Base-by-base conservation (phyloP, 2,329 filamentous ascomycete genomes). In the Gremmenia infestans region DNA sequence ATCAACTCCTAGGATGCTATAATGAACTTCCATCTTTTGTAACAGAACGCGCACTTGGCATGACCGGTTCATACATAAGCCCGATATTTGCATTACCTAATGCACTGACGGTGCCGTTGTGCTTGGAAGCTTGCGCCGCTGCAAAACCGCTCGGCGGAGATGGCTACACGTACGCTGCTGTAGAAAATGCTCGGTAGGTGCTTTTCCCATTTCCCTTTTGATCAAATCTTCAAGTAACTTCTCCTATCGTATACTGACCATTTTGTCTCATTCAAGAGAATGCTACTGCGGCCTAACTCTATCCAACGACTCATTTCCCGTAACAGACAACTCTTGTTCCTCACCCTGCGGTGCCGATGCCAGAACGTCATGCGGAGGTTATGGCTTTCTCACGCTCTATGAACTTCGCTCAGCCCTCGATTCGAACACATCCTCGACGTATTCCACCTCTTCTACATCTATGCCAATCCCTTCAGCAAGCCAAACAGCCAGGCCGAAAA, bases 271-370 rank as follows among this genome's bases (percentile, higher is more conserved):
- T 28, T 2, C 14, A 35, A 58, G 56, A 39, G 48, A 55, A 40
- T 62, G 58, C 52, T 60, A 55, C 39, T 62, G 60, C n/a, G 58
- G 58, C 25, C 28, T 54, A 5, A 55, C 54, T 5, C 52, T 62
- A 15, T 62, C 58, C 7, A 52, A 43, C 14, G 17, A 52, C 15
- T 59, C 60, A 9, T 42, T 32, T 9, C 23, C 40, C 19, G 42
- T 35, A 17, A 22, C 28, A 32, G 28, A 46, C 14, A 17, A 23
- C 5, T 47, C 57, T 23, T 62, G 58, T 46, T 42, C 50, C 15
- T 54, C 52, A 9, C 52, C 56, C 3, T 62, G 58, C n/a, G 17
- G 50, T 12, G 58, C 56, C 12, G 54, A 55, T 45, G 1, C 25
- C 3, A 53, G 15, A 2, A 58, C 48, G 5, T 40, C 51, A 2